A percentile compares a stretch with the other conserved stretches of the same genome.
Conservation (phyloP, 2,329 filamentous ascomycete genomes). For the Microsporum audouinii region DNA sequence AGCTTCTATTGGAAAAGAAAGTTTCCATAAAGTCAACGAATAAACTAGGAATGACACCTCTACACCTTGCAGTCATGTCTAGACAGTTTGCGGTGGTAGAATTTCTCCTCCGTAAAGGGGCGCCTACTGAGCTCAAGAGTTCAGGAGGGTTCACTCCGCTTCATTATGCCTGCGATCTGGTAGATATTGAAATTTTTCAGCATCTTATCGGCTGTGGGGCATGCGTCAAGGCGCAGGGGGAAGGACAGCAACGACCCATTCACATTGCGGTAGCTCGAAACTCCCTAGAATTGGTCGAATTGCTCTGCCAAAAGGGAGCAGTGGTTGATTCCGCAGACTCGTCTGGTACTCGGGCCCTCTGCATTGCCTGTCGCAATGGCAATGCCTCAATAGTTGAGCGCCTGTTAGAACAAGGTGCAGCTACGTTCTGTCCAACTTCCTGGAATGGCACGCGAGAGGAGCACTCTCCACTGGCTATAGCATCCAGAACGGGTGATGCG, state of each 20-base stretch:
- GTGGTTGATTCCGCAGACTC: slow-evolving; percentile 22
- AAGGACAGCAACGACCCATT: slow-evolving; percentile 22
- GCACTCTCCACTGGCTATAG: slow-evolving; percentile 20
- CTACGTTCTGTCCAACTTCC: slow-evolving; percentile 16
- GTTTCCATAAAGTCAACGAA: slow-evolving; percentile 20
- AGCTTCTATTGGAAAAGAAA: slow-evolving; percentile 24
- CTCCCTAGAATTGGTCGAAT: slow-evolving; percentile 22
- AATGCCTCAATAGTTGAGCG: slow-evolving; percentile 25
- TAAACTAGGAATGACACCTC: slow-evolving; percentile 23
- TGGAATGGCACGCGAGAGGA: slow-evolving; percentile 21
- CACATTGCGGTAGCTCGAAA: slow-evolving; percentile 25
- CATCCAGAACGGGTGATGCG: slow-evolving; percentile 1
- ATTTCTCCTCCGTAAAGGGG: slow-evolving; percentile 25
- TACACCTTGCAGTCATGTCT: slow-evolving; percentile 28
- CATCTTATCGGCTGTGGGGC: slow-evolving; percentile 26
- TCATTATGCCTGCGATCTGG: slow-evolving; percentile 29
- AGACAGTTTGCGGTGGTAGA: slow-evolving; percentile 30
- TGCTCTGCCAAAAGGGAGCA: slow-evolving; percentile 23
- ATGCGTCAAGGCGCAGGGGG: slow-evolving; percentile 24
- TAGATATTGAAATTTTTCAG: slow-evolving; percentile 22
- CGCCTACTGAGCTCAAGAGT: slow-evolving; percentile 23
- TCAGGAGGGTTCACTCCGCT: slow-evolving; percentile 22
- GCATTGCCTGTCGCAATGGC: slow-evolving; percentile 27
- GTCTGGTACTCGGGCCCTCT: slow-evolving; percentile 26
- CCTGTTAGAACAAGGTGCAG: slow-evolving; percentile 25